A percentile compares a stretch with the other conserved stretches of the same genome.
phyloP scores from a whole-genome alignment of 2,329 filamentous ascomycete species.

The Biscogniauxia sp. region DNA sequence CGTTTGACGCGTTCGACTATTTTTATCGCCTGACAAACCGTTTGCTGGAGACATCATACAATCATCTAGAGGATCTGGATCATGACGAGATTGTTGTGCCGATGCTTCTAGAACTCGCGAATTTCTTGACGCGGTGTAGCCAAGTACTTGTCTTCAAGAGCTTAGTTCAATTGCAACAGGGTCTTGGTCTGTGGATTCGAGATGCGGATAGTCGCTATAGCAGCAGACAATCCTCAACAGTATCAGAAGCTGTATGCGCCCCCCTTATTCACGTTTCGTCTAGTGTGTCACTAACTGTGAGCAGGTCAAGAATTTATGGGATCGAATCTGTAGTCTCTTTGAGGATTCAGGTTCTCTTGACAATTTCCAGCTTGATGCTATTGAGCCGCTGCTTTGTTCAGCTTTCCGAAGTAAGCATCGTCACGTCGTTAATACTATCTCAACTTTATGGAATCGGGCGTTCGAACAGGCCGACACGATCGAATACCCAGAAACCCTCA shows the following conservation, averaged over 20 bases:
- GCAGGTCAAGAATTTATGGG: conserved; percentile 52
- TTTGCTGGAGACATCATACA: conserved; percentile 56
- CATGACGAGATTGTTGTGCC: conserved; percentile 36
- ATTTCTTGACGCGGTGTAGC: conserved; percentile 51
- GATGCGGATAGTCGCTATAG: conserved; percentile 49
- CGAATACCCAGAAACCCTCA: conserved; percentile 64
- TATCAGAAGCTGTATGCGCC: conserved; percentile 46
- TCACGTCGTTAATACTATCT: conserved; percentile 50
- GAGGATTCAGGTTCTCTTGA: conserved; percentile 35
- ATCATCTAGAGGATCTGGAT: conserved; percentile 38
- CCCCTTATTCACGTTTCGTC: too few species aligned
- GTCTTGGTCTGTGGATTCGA: conserved; percentile 62
- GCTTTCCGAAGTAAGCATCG: conserved; percentile 58
- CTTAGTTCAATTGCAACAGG: conserved; percentile 59
- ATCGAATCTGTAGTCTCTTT: conserved; percentile 43
- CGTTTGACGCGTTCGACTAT: conserved; percentile 62
- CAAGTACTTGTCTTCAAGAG: conserved; percentile 51
- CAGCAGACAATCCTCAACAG: conserved; percentile 38
- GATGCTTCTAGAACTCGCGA: conserved; percentile 53
- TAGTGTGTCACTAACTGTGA: conserved; percentile 4
- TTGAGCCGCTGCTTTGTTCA: conserved; percentile 55
- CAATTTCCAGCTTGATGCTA: conserved; percentile 45
- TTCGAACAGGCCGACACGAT: conserved; percentile 61
- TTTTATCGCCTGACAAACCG: conserved; percentile 60
- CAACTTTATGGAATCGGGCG: conserved; percentile 64